These are phyloP conservation scores for Plasmodiophora brassicae DNA, from an alignment of 208 protist genomes.

Conservation along the genomic window DNA sequence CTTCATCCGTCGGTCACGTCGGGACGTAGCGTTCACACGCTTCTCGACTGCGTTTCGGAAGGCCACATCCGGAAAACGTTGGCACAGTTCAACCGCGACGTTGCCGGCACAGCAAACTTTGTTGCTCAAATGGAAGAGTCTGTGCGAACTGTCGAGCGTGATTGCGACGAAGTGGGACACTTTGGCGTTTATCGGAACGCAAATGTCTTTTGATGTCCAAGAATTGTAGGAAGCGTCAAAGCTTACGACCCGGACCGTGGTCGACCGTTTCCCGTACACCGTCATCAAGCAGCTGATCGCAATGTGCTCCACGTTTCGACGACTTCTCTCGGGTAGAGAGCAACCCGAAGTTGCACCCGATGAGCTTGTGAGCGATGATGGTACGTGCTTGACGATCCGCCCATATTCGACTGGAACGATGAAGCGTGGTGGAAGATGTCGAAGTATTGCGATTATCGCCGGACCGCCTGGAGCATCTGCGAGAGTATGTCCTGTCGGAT, in stretches of 20 bases:
- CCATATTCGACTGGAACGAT: no score
- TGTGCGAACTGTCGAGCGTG: background rate
- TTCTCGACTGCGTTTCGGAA: constrained; percentile 10
- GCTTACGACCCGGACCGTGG: background rate
- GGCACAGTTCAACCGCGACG: background rate
- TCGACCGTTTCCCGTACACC: background rate
- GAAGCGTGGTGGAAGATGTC: background rate
- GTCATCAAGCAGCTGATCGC: no score
- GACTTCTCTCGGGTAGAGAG: no score
- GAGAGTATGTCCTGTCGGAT: background rate
- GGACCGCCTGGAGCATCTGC: background rate
- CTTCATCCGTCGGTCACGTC: background rate
- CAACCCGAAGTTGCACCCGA: no score
- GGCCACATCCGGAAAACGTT: background rate
- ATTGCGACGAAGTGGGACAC: background rate
- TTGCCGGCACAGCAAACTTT: background rate
- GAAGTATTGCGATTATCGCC: background rate
- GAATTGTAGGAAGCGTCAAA: background rate
- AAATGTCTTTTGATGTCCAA: background rate
- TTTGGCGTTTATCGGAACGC: background rate
- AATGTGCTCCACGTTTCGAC: no score
- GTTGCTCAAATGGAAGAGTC: background rate
- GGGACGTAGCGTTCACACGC: background rate
- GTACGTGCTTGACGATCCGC: no score
- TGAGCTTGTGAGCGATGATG: no score